These are phyloP conservation scores for Quercus dentata DNA, from an alignment of 306 rosid genomes.

Conservation along the genomic window DNA sequence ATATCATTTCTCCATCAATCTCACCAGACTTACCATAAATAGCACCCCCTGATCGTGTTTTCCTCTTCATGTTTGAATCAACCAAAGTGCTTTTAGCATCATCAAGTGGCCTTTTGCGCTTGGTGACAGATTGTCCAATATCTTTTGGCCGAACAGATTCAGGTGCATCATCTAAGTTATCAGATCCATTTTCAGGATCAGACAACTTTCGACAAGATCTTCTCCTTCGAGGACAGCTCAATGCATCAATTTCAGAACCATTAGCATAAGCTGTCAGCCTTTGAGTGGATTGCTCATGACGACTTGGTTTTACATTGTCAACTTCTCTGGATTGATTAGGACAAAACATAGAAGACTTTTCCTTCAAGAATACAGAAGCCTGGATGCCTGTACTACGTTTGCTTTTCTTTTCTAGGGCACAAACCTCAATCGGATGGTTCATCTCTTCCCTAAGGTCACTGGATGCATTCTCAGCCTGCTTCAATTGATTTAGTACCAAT, in stretches of 20 bases:
- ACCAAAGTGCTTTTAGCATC: constrained; percentile 12
- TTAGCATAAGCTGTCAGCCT: constrained; percentile 26
- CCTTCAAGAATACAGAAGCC: constrained; percentile 23
- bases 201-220: constrained; percentile 58
- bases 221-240: constrained; percentile 42
- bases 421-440: constrained; percentile 5
- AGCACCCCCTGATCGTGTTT: constrained; percentile 24
- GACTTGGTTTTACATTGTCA: constrained; percentile 26
- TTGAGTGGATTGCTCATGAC: constrained; percentile 21
- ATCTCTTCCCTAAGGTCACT: constrained; percentile 28
- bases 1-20: constrained; percentile 19
- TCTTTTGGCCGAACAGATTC: constrained; percentile 27
- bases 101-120: constrained; percentile 28
- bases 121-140: constrained; percentile 23
- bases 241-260: constrained; percentile 16
- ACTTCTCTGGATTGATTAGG: constrained; percentile 20
- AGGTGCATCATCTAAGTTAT: constrained; percentile 31
- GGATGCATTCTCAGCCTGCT: constrained; percentile 21
- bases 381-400: constrained; percentile 17
- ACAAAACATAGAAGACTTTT: constrained; percentile 30
- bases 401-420: constrained; percentile 22
- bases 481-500: constrained; percentile 26
- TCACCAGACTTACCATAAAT: constrained; percentile 9
- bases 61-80: constrained; percentile 25
- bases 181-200: no score